phyloP scores from a whole-genome alignment of 805 yeast species.

The Debaryomyces tyrocola region DNA sequence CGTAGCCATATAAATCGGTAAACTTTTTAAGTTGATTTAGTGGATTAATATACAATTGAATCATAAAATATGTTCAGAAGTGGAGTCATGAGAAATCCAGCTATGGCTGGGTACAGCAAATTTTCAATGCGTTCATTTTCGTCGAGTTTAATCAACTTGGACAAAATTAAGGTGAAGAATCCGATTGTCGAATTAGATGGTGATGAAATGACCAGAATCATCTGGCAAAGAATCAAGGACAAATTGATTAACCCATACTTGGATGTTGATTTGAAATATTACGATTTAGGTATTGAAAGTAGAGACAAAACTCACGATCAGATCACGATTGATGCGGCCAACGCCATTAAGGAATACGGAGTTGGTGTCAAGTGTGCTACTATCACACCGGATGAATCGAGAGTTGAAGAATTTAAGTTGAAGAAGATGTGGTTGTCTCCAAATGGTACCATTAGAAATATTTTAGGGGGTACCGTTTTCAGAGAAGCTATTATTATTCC shows the following conservation, averaged over 20 bases:
- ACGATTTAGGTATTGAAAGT: slow-evolving; percentile 66
- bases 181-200: slow-evolving; percentile 83
- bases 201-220: slow-evolving; percentile 84
- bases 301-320: slow-evolving; percentile 73
- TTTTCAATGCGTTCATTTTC: slow-evolving; percentile 12
- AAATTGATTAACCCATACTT: slow-evolving; percentile 67
- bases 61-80: neutral
- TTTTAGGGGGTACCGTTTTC: slow-evolving; percentile 79
- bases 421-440: slow-evolving; percentile 87
- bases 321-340: slow-evolving; percentile 76
- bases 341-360: slow-evolving; percentile 71
- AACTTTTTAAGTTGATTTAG: neutral
- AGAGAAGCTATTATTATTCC: slow-evolving; percentile 82
- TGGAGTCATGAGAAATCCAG: slow-evolving; percentile 4
- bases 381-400: slow-evolving; percentile 78
- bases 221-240: slow-evolving; percentile 74
- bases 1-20: neutral
- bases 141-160: slow-evolving; percentile 6
- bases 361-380: slow-evolving; percentile 87
- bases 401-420: slow-evolving; percentile 72
- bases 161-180: slow-evolving; percentile 65
- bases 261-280: slow-evolving; percentile 73
- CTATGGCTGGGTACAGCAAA: slow-evolving; percentile 1
- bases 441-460: slow-evolving; percentile 81
- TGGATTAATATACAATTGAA: neutral